Conservation (phyloP, 1,284 basidiomycete species). For the Inonotus obliquus region DNA sequence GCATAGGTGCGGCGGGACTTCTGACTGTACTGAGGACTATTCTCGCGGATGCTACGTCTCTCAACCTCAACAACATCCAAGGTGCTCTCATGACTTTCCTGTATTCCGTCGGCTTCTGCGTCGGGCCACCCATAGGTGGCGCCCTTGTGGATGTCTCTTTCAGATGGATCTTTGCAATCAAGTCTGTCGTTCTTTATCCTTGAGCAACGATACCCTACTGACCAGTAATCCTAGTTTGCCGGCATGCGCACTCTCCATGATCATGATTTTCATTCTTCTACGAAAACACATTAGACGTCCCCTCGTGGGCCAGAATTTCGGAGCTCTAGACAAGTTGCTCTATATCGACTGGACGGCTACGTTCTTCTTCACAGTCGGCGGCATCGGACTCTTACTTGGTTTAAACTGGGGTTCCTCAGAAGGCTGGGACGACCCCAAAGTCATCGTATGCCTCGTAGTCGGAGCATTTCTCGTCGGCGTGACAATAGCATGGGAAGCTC, state of each 20-base stretch:
- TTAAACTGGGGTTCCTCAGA: conserved; percentile 34
- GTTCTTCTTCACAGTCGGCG: conserved; percentile 32
- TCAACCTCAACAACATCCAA: conserved; percentile 41
- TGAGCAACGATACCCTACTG: not conserved
- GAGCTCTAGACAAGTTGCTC: conserved; percentile 29
- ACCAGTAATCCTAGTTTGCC: conserved; percentile 26
- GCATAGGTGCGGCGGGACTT: conserved; percentile 43
- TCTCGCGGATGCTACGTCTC: conserved; percentile 39
- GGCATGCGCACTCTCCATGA: conserved; percentile 29
- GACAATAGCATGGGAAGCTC: conserved; percentile 34
- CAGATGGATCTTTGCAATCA: conserved; percentile 53
- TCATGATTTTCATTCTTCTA: conserved; percentile 39
- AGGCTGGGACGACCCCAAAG: conserved; percentile 29
- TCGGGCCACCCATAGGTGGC: conserved; percentile 46
- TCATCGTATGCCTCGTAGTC: conserved; percentile 33
- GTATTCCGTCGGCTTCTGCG: conserved; percentile 39
- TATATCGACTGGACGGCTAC: conserved; percentile 45
- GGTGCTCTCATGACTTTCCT: conserved; percentile 38
- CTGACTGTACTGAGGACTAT: conserved; percentile 43
- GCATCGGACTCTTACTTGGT: conserved; percentile 33
- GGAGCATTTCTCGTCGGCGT: conserved; percentile 36
- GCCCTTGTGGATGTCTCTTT: conserved; percentile 36
- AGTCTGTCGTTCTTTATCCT: conserved; percentile 29
- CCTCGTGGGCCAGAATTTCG: conserved; percentile 19
- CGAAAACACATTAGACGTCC: conserved; percentile 30